phyloP scores from a whole-genome alignment of 331 rosid species.

The Acacia pycnantha region DNA sequence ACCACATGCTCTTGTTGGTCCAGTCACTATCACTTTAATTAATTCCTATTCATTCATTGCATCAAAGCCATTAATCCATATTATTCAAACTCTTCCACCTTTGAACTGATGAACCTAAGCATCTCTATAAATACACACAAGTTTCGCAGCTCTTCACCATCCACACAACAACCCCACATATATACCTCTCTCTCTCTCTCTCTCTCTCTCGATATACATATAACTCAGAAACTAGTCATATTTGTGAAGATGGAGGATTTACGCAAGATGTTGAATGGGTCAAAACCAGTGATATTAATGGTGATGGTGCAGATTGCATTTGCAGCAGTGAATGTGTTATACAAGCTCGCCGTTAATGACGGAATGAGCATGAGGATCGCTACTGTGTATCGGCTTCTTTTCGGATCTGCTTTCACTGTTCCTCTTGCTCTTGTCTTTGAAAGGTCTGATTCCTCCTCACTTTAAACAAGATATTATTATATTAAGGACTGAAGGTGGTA shows the following conservation, averaged over 20 bases:
- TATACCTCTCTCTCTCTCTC: neutral
- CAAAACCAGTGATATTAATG: constrained; percentile 45
- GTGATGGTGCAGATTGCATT: constrained; percentile 39
- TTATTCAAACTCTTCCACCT: neutral
- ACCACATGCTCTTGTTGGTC: neutral
- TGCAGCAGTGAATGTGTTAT: constrained; percentile 46
- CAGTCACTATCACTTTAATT: neutral
- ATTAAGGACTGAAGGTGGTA: too few relatives aligned
- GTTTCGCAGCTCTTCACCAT: neutral
- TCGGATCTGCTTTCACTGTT: constrained; percentile 40
- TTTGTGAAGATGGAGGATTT: neutral
- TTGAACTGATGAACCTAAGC: neutral
- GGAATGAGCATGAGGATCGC: constrained; percentile 54
- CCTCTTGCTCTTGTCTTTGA: constrained; percentile 47
- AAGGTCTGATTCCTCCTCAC: constrained; percentile 29
- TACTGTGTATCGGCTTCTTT: constrained; percentile 50
- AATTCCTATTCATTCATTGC: neutral
- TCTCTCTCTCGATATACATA: too few relatives aligned
- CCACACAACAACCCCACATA: neutral
- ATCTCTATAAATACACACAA: neutral
- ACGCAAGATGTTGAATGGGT: constrained; percentile 6
- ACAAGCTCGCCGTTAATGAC: constrained; percentile 48
- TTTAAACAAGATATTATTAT: too few relatives aligned
- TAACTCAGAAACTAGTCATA: neutral
- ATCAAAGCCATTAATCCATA: neutral